Base-by-base conservation (phyloP, 306 rosid genomes). In the Cicer pinnatifidum region DNA sequence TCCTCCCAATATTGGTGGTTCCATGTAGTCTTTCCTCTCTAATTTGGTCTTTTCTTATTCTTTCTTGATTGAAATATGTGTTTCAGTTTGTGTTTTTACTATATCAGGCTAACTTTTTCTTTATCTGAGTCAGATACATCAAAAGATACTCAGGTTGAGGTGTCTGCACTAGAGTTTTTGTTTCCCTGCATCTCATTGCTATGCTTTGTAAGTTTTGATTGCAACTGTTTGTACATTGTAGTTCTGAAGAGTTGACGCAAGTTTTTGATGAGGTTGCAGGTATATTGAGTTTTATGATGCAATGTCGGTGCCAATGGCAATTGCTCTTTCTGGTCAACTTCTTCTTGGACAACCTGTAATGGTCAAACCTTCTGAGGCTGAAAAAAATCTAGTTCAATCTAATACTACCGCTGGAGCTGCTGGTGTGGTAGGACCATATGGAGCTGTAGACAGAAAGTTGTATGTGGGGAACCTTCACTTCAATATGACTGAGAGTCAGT, bases 301-400 rank as follows among this genome's bases (percentile, higher is more conserved):
- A 16, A 89, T 94, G 99, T 88, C 96, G 70, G 99, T 94, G 83
- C 99, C 99, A 48, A 89, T 94, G 97, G 99, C 97, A 73, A 94
- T 94, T 66, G 99, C 96, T 9, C 91, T 94, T 69, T 91, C 97
- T 52, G 99, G 97, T 52, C 96, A 89, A 79, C 90, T 94, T 58
- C 97, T 94, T 71, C 85, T 89, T 12, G 99, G 99, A 73, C 99
- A 94, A 81, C 97, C 97, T 61, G 99, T 94, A 43, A 94, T 94
- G 99, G 99, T 94, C 52, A 94, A 94, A 80, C 99, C 99, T 73
- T 94, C 99, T 16, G 99, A 94, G 82, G 99, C 99, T 79, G 99
- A 94, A 81, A 94, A 94, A 87, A 94, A 94, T 78, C 96, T 91
- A 58, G 97, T 89, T 83, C 99, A 94, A 82, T 94, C 97, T 45